phyloP scores from a whole-genome alignment of 2,329 filamentous ascomycete genomes.

The Aspergillus viridinutans region DNA sequence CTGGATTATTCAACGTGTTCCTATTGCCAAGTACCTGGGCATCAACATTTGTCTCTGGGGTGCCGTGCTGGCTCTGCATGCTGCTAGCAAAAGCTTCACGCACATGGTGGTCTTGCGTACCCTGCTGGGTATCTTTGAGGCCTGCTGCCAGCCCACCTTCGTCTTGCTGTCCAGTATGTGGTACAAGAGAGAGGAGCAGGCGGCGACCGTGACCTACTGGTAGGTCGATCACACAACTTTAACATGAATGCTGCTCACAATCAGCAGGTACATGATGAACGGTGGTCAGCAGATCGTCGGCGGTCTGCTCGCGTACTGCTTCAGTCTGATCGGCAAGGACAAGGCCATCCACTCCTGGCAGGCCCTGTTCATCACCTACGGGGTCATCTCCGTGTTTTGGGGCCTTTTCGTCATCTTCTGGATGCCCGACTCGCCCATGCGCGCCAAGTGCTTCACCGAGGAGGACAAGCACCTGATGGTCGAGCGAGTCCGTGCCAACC shows the following conservation, averaged over 20 bases:
- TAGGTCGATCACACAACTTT: conserved; percentile 25
- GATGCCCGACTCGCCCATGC: conserved; percentile 68
- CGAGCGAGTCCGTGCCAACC: conserved; percentile 57
- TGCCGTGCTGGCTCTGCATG: conserved; percentile 55
- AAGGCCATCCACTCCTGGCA: conserved; percentile 61
- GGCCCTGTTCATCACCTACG: conserved; percentile 64
- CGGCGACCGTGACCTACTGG: conserved; percentile 65
- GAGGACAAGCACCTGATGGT: conserved; percentile 62
- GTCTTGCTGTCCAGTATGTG: conserved; percentile 65
- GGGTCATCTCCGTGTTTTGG: conserved; percentile 59
- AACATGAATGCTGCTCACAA: conserved; percentile 6
- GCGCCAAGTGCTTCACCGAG: conserved; percentile 64
- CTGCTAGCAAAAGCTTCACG: conserved; percentile 58
- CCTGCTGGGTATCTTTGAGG: conserved; percentile 67
- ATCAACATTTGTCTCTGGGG: conserved; percentile 65
- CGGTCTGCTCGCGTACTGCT: conserved; percentile 60
- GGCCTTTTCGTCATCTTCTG: conserved; percentile 61
- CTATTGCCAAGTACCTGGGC: conserved; percentile 63
- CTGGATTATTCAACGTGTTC: conserved; percentile 59
- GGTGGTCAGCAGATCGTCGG: conserved; percentile 69
- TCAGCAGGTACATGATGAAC: conserved; percentile 65
- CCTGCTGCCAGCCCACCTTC: conserved; percentile 65
- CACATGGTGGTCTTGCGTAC: conserved; percentile 59
- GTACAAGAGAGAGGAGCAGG: conserved; percentile 67
- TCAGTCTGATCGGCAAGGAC: conserved; percentile 49